These are phyloP conservation scores for Syzygium syzygioides DNA, from an alignment of 441 rosid genomes.

Conservation along the genomic window DNA sequence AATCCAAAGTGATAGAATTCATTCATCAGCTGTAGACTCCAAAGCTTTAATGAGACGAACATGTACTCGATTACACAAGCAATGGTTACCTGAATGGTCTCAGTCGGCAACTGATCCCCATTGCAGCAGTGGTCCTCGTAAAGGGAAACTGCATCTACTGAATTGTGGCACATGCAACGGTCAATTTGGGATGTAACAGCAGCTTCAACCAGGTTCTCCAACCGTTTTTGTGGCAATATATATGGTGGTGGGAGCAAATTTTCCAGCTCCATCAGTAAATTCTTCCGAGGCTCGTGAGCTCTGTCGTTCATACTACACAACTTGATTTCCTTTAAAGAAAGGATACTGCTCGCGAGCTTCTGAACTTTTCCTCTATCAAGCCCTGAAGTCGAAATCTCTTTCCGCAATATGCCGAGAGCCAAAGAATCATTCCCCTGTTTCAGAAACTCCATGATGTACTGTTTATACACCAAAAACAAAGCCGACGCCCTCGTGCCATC, in stretches of 20 bases:
- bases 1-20: neutral
- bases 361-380: conserved; percentile 48
- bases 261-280: conserved; percentile 44
- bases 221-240: conserved; percentile 52
- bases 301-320: conserved; percentile 25
- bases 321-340: conserved; percentile 41
- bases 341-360: conserved; percentile 45
- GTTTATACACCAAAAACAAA: conserved; percentile 61
- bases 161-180: conserved; percentile 67
- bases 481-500: conserved; percentile 44
- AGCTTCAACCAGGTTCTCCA: conserved; percentile 69
- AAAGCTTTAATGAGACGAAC: neutral
- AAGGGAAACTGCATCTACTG: conserved; percentile 43
- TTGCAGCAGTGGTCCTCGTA: conserved; percentile 68
- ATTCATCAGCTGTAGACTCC: neutral
- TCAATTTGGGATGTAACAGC: conserved; percentile 56
- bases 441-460: conserved; percentile 56
- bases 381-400: conserved; percentile 39
- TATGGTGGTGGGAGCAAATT: conserved; percentile 55
- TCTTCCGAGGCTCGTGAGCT: conserved; percentile 33
- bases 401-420: conserved; percentile 52
- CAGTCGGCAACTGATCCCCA: conserved; percentile 70
- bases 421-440: conserved; percentile 44
- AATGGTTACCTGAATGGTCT: conserved; percentile 66
- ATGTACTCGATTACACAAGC: neutral